Base-by-base conservation (phyloP, 768 basidiomycete species). In the Hirschioporus abietinus region DNA sequence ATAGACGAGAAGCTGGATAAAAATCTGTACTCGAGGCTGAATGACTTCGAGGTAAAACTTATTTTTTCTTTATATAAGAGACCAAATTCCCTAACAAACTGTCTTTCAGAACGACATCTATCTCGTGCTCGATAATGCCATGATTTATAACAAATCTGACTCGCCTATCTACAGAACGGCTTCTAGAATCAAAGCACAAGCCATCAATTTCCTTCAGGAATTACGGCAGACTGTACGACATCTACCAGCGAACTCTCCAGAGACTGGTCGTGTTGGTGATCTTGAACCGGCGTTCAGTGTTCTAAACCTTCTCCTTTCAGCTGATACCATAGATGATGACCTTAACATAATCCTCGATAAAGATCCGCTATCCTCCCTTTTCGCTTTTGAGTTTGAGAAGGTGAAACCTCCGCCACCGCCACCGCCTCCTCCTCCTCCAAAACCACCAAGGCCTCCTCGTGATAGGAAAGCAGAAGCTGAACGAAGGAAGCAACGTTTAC, bases 111-210 rank as follows among this genome's bases (percentile, higher is more conserved):
- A 84, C 63, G 96, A 99, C 73, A 79, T 95, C n/a, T 77, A 85
- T 35, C 85, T 99, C 18, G 93, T 99, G 18, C 76, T 93, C 27
- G 81, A 87, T 66, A 99, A 99, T 71, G 96, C 96, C 1, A 83
- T 92, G 59, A 75, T 86, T 7, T 99, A 98, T 76, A 98, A 99
- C 75, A 85, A 87, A 68, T 77, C 85, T 0, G 89, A 87, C n/a
- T 88, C 90, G 0, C 69, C 82, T 0, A 88, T 88, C 73, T 85
- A 92, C 78, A 89, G 86, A 71, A 77, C 84, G 6, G 95, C 96
- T 0, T 75, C 81, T 18, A 79, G 86, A 57, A 86, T 97, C 68
- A 84, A 86, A 72, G 77, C 74, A 1, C 74, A 73, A 42, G 72
- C 80, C 36, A 72, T 74, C 23, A 76, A 83, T 0, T 78, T 88